Percentiles rank a stretch among this genome's conserved stretches.
phyloP scores from a whole-genome alignment of 2,329 filamentous ascomycete genomes.

The Blastomyces gilchristii region DNA sequence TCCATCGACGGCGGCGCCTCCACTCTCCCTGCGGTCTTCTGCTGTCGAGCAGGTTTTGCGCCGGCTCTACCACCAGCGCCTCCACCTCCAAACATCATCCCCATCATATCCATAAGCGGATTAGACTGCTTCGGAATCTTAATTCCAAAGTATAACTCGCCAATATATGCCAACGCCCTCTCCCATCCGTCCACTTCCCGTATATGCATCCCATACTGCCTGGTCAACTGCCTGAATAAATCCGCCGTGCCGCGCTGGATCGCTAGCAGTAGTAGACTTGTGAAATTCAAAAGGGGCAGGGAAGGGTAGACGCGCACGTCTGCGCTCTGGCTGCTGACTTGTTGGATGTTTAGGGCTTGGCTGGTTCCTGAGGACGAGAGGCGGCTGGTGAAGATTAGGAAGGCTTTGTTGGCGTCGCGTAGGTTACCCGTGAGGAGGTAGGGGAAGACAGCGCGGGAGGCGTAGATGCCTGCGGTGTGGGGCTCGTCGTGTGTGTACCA shows the following conservation, averaged over 20 bases:
- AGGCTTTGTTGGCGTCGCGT: constrained; percentile 73
- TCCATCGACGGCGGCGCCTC: constrained; percentile 38
- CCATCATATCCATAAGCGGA: constrained; percentile 96
- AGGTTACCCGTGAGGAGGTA: constrained; percentile 87
- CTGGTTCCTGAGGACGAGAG: constrained; percentile 44
- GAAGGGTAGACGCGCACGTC: constrained; percentile 79
- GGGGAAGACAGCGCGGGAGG: constrained; percentile 74
- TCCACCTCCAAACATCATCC: constrained; percentile 77
- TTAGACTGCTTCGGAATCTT: constrained; percentile 80
- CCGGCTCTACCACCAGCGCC: constrained; percentile 49
- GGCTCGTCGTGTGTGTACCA: constrained; percentile 89
- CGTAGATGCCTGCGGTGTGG: constrained; percentile 78
- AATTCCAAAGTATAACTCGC: constrained; percentile 95
- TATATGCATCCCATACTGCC: constrained; percentile 70
- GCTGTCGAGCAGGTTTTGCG: constrained; percentile 35
- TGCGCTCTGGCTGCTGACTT: constrained; percentile 62
- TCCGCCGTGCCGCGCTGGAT: constrained; percentile 70
- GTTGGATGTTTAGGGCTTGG: constrained; percentile 60
- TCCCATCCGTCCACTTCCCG: constrained; percentile 70
- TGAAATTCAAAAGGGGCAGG: constrained; percentile 89
- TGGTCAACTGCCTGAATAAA: constrained; percentile 68
- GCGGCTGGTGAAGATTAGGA: constrained; percentile 62
- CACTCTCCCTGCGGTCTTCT: constrained; percentile 35
- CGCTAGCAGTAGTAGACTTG: constrained; percentile 71
- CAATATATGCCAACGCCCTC: constrained; percentile 73